These are phyloP conservation scores for Beauveria scarabaeidicola DNA, from an alignment of 2,329 filamentous ascomycete genomes.

Conservation along the genomic window DNA sequence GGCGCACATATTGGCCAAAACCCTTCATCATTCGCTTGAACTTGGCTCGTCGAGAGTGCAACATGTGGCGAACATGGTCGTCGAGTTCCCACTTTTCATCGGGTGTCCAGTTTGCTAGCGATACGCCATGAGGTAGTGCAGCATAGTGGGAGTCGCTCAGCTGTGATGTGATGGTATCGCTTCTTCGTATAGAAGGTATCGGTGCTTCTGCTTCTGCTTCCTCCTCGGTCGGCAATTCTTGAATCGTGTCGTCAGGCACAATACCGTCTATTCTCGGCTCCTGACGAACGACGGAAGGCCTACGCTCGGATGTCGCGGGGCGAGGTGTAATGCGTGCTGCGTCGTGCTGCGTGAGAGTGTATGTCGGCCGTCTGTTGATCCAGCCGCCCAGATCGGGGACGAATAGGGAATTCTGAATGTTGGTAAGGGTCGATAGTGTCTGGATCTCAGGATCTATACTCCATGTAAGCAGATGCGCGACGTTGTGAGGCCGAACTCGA, in stretches of 20 bases:
- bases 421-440: slow-evolving; percentile 74
- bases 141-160: slow-evolving; percentile 67
- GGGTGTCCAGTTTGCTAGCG: slow-evolving; percentile 64
- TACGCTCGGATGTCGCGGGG: background rate
- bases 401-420: slow-evolving; percentile 85
- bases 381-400: slow-evolving; percentile 69
- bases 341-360: slow-evolving; percentile 52
- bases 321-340: slow-evolving; percentile 6
- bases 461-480: slow-evolving; percentile 7
- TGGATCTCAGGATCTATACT: slow-evolving; percentile 71
- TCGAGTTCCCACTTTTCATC: slow-evolving; percentile 71
- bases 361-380: slow-evolving; percentile 71
- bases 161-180: slow-evolving; percentile 56
- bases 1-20: slow-evolving; percentile 69
- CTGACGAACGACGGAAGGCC: background rate
- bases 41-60: slow-evolving; percentile 70
- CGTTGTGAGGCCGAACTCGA: background rate
- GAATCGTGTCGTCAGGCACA: slow-evolving; percentile 17
- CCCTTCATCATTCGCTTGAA: slow-evolving; percentile 74
- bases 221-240: slow-evolving; percentile 16
- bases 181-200: slow-evolving; percentile 28
- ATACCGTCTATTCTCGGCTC: slow-evolving; percentile 16
- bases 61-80: slow-evolving; percentile 79
- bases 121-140: slow-evolving; percentile 65
- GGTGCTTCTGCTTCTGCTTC: slow-evolving; percentile 14